Conservation (phyloP, 2,329 filamentous ascomycete species). For the Fusarium nodosum region DNA sequence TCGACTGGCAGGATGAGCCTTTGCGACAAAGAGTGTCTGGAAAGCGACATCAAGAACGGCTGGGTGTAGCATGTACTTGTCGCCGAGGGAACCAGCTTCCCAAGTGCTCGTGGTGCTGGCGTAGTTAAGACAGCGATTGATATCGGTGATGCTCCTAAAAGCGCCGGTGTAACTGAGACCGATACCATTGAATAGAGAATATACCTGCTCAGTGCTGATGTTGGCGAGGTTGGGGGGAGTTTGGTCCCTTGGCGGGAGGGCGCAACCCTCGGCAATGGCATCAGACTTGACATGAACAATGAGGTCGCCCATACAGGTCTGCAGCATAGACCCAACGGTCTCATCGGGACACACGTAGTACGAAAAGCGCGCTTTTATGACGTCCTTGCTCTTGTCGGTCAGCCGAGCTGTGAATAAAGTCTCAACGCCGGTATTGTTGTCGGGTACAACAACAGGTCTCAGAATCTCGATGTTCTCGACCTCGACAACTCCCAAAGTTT, state of each 20-base stretch:
- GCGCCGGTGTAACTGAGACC: slow-evolving; percentile 2
- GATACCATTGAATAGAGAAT: background rate
- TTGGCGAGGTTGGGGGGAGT: slow-evolving; percentile 3
- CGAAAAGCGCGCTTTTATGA: background rate
- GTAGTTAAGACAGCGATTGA: slow-evolving; percentile 4
- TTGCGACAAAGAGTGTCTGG: background rate
- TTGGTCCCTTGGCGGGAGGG: background rate
- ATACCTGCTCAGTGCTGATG: slow-evolving; percentile 4
- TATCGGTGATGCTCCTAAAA: slow-evolving; percentile 1
- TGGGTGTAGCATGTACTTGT: slow-evolving; percentile 4
- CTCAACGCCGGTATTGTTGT: background rate
- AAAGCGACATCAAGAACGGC: slow-evolving; percentile 3
- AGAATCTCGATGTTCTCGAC: slow-evolving; percentile 5
- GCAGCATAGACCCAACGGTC: slow-evolving; percentile 6
- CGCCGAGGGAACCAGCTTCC: background rate
- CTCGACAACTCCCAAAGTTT: background rate
- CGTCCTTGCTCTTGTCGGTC: background rate
- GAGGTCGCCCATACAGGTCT: slow-evolving; percentile 1
- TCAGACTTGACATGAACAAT: background rate
- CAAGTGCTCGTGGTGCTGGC: background rate
- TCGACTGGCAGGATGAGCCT: slow-evolving; percentile 1
- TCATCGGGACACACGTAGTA: slow-evolving; percentile 6
- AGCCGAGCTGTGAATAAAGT: background rate
- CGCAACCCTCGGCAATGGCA: background rate
- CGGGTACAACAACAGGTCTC: slow-evolving; percentile 1